A percentile compares a stretch with the other conserved stretches of the same genome.
These are phyloP conservation scores for Diaporthe sp. DNA, from an alignment of 2,329 filamentous ascomycete species.

Conservation along the genomic window DNA sequence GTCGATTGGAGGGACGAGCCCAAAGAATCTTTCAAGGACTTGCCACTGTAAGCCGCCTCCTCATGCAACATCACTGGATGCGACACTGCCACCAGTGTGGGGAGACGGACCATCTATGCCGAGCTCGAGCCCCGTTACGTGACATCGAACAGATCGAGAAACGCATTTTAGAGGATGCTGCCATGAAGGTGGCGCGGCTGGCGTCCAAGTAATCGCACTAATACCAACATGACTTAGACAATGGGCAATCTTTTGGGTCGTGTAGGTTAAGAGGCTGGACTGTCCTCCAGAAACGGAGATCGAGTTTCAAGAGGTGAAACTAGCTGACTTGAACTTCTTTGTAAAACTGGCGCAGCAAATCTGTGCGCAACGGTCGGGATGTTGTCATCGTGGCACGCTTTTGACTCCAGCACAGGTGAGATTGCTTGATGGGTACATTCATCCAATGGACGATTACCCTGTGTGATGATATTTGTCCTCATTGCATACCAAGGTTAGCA, in stretches of 20 bases:
- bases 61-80: neutral
- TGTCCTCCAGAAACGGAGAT: fast-evolving
- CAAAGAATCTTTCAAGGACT: neutral
- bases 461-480: too few species aligned
- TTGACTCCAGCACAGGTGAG: neutral
- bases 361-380: neutral
- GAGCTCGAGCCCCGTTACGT: neutral
- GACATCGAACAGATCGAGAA: neutral
- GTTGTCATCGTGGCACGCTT: neutral
- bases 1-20: neutral
- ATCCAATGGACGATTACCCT: neutral
- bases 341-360: neutral
- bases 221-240: neutral
- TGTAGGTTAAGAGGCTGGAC: neutral
- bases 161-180: neutral
- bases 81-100: neutral
- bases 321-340: neutral
- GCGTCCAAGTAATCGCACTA: neutral
- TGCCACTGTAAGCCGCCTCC: neutral
- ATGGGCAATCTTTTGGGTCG: neutral
- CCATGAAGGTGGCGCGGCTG: neutral
- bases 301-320: neutral
- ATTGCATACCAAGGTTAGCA: too few species aligned
- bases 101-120: neutral
- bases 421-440: neutral